Evolutionary conservation across 306 rosid species (phyloP).

Genomic region (Corylus americana): DNA sequence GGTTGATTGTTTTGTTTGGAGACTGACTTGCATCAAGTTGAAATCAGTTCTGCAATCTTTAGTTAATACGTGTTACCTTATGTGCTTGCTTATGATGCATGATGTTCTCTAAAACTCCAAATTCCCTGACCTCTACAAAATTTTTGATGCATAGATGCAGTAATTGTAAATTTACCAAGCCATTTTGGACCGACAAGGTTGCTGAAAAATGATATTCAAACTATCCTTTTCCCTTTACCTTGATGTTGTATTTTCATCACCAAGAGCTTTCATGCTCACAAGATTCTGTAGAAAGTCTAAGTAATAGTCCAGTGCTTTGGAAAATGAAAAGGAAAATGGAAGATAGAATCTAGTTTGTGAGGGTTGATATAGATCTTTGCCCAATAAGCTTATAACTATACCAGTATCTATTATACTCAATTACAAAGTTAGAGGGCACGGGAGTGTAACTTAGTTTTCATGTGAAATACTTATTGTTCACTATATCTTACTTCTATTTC

Average conservation of each 20-base stretch:
- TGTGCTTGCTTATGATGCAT: background rate
- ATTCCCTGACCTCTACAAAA: background rate
- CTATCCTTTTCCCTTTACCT: background rate
- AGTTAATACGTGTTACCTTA: background rate
- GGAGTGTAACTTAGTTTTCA: background rate
- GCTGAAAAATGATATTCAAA: background rate
- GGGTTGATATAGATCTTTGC: background rate
- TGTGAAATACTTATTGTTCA: slow-evolving; percentile 19
- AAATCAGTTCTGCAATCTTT: background rate
- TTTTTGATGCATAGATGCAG: background rate
- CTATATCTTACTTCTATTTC: slow-evolving; percentile 3
- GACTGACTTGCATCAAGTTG: slow-evolving; percentile 5
- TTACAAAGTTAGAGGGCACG: background rate
- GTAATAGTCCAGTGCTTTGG: background rate
- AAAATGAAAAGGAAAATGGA: background rate
- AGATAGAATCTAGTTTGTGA: background rate
- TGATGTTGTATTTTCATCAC: background rate
- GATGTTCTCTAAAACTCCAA: background rate
- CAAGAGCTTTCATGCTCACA: background rate
- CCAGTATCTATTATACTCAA: background rate
- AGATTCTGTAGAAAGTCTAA: background rate
- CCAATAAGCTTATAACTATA: background rate
- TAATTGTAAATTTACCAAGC: background rate
- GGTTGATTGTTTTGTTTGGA: background rate
- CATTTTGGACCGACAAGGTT: background rate